These are phyloP conservation scores for Sporothrix pallida DNA, from an alignment of 2,329 filamentous ascomycete species.

Conservation along the genomic window DNA sequence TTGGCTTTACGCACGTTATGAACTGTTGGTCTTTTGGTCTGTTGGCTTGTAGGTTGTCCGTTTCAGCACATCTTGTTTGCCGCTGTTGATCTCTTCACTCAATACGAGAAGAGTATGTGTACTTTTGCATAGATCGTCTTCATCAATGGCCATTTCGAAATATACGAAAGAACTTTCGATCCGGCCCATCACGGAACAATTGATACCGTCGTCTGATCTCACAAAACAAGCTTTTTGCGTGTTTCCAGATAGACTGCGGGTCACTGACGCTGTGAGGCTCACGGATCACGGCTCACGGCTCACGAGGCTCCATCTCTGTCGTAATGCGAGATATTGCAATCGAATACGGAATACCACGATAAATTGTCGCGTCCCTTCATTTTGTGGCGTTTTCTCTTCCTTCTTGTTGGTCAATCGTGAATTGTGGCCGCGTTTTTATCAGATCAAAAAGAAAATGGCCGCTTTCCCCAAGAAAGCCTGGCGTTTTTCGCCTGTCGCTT, in stretches of 20 bases:
- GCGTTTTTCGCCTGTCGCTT: neutral
- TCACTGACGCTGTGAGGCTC: neutral
- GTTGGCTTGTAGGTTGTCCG: neutral
- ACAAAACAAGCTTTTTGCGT: neutral
- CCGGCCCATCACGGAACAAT: neutral
- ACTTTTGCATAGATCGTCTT: neutral
- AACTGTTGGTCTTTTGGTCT: neutral
- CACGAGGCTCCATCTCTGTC: neutral
- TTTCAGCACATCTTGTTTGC: neutral
- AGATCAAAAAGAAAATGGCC: neutral
- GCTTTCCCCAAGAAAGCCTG: neutral
- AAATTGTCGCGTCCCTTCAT: neutral
- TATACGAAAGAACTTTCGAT: neutral
- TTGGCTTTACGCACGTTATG: neutral
- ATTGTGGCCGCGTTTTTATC: neutral
- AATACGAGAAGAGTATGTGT: neutral
- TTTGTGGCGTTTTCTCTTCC: neutral
- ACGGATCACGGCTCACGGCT: neutral
- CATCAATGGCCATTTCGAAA: neutral
- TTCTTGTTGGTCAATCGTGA: neutral
- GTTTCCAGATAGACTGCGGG: neutral
- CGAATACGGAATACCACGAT: neutral
- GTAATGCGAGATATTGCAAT: neutral
- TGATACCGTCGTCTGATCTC: neutral
- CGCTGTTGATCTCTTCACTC: neutral